Conservation (phyloP, 345 rosid species). For the Syzygium grande region DNA sequence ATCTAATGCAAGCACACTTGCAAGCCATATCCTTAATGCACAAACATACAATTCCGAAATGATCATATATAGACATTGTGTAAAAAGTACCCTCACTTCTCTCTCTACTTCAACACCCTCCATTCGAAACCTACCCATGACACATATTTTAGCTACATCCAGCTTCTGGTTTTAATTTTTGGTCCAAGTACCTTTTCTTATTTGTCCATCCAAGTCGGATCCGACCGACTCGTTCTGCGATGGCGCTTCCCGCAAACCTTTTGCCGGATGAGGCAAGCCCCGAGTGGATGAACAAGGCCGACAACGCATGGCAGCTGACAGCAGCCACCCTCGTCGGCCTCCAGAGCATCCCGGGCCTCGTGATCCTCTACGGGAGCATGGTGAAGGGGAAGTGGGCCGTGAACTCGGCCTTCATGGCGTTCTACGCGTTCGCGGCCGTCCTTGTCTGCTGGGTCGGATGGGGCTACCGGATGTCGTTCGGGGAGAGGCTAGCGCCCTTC, state of each 20-base stretch:
- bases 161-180: background rate
- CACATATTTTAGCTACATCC: background rate
- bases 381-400: slow-evolving; percentile 40
- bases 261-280: slow-evolving; percentile 31
- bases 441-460: slow-evolving; percentile 45
- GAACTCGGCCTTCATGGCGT: slow-evolving; percentile 52
- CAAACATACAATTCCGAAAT: background rate
- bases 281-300: slow-evolving; percentile 38
- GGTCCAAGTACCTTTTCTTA: background rate
- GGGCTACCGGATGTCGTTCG: slow-evolving; percentile 44
- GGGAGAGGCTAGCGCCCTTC: slow-evolving; percentile 26
- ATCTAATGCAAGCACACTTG: background rate
- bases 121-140: background rate
- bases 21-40: background rate
- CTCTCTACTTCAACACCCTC: background rate
- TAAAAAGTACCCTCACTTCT: background rate
- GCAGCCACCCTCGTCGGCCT: slow-evolving; percentile 45
- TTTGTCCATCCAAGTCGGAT: accelerated
- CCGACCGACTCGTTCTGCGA: background rate
- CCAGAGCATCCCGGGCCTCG: slow-evolving; percentile 38
- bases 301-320: slow-evolving; percentile 51
- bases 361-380: slow-evolving; percentile 42
- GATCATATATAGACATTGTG: background rate
- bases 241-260: slow-evolving; percentile 33
- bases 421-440: slow-evolving; percentile 37